Base-by-base conservation (phyloP, 1,284 basidiomycete species). In the Marasmius tenuissimus region DNA sequence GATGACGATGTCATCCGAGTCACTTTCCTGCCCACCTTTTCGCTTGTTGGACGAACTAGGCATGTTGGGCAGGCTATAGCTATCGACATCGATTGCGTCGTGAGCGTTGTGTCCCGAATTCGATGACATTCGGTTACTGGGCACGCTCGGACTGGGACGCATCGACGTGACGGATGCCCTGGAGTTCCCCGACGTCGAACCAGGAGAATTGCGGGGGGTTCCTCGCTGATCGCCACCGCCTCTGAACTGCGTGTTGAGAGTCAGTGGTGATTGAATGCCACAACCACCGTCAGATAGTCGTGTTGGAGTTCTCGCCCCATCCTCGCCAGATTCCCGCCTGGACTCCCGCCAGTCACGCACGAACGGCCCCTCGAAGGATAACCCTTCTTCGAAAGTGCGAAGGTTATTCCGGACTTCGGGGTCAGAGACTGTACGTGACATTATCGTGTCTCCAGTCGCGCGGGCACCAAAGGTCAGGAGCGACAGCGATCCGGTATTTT, bases 311-410 rank as follows among this genome's bases (percentile, higher is more conserved):
- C 48, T 45, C 14, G 39, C 33, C 1, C 38, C 35, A 39, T 63
- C 71, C n/a, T 69, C 64, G 18, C 79, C 77, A 53, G 74, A 63
- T 50, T 76, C 75, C 47, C 80, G 70, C 53, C 80, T 73, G 4
- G 85, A 84, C 73, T 92, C 91, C 40, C 88, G 79, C 89, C 89
- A 92, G 71, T 92, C 91, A 22, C 90, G 80, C 62, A 81, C 79
- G 72, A 90, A 91, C 2, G 91, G 67, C 61, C 80, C 86, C 68
- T 92, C 89, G 0, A 78, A 74, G 1, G 79, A 78, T 4, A 89
- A 66, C 1, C 83, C 83, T 64, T 92, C 91, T 68, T 90, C 86
- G 65, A 91, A 87, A 12, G 78, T 75, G n/a, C 80, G 76, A 12
- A 85, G 65, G 55, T 80, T 80, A 14, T 77, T 76, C 61, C 85